A percentile compares a stretch with the other conserved stretches of the same genome.
Evolutionary conservation across 2,329 filamentous ascomycete species (phyloP).

Genomic region (Hypoxylon sp.): DNA sequence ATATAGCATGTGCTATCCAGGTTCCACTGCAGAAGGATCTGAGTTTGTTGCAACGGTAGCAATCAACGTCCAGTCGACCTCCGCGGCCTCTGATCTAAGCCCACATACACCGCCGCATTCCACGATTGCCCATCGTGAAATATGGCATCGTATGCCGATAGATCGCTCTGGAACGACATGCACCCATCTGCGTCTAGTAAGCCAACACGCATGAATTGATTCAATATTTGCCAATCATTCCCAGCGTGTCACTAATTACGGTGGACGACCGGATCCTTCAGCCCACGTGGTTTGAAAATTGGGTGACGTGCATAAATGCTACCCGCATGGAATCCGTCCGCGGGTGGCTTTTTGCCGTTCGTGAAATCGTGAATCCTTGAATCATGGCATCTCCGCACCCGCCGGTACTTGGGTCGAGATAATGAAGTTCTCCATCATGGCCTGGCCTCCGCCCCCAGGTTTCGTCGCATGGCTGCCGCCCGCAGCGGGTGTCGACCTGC

Average conservation of each 20-base stretch:
- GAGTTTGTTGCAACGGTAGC: conserved; percentile 19
- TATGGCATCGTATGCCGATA: conserved; percentile 28
- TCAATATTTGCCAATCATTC: conserved; percentile 6
- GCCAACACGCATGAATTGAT: conserved; percentile 22
- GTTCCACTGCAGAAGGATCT: conserved; percentile 41
- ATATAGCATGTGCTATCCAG: conserved; percentile 4
- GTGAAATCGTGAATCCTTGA: background rate
- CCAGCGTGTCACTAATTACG: background rate
- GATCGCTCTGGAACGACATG: conserved; percentile 34
- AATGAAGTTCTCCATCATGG: conserved; percentile 88
- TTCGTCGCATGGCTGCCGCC: conserved; percentile 47
- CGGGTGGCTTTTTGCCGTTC: conserved; percentile 8
- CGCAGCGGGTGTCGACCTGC: conserved; percentile 49
- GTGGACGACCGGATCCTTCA: conserved; percentile 32
- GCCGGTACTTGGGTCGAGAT: conserved; percentile 77
- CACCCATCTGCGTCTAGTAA: conserved; percentile 36
- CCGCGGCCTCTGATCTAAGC: conserved; percentile 10
- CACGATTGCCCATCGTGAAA: conserved; percentile 20
- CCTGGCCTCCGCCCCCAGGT: conserved; percentile 64
- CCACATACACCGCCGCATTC: conserved; percentile 23
- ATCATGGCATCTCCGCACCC: conserved; percentile 52
- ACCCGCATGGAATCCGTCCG: conserved; percentile 29
- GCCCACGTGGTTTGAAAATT: conserved; percentile 40
- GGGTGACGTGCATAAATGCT: conserved; percentile 41
- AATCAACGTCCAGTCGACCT: conserved; percentile 13